Conservation (phyloP, 768 basidiomycete species). For the Clitopilus hobsonii region DNA sequence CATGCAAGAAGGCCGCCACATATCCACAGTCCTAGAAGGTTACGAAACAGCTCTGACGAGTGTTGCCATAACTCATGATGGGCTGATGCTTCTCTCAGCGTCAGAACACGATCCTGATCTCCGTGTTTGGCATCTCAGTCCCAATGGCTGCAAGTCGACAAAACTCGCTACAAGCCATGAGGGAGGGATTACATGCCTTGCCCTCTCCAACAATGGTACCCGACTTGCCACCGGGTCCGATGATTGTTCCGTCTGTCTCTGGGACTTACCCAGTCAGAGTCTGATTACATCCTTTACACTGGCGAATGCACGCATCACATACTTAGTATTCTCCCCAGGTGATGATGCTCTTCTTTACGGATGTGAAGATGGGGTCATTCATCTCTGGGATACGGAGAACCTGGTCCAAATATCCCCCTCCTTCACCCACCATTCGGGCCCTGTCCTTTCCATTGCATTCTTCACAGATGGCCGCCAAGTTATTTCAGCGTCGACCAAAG, state of each 20-base stretch:
- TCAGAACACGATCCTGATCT: neutral
- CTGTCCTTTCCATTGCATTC: neutral
- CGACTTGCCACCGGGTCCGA: neutral
- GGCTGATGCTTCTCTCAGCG: neutral
- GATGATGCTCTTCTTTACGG: neutral
- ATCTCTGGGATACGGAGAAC: neutral
- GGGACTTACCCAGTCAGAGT: neutral
- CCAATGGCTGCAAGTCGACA: neutral
- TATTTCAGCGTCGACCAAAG: neutral
- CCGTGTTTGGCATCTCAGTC: neutral
- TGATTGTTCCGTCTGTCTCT: neutral
- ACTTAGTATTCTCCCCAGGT: neutral
- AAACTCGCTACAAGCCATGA: neutral
- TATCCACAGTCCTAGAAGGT: neutral
- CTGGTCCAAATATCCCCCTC: neutral
- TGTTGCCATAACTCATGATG: neutral
- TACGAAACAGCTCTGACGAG: neutral
- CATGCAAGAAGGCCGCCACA: neutral
- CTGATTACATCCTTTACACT: neutral
- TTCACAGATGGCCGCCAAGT: neutral
- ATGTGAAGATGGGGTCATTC: neutral
- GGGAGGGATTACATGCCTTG: neutral
- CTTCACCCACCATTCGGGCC: neutral
- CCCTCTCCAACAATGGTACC: neutral
- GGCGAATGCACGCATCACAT: neutral